A percentile compares a stretch with the other conserved stretches of the same genome.
These are phyloP conservation scores for Diophrys appendiculata DNA, from an alignment of 73 alveolate genomes.

Conservation along the genomic window DNA sequence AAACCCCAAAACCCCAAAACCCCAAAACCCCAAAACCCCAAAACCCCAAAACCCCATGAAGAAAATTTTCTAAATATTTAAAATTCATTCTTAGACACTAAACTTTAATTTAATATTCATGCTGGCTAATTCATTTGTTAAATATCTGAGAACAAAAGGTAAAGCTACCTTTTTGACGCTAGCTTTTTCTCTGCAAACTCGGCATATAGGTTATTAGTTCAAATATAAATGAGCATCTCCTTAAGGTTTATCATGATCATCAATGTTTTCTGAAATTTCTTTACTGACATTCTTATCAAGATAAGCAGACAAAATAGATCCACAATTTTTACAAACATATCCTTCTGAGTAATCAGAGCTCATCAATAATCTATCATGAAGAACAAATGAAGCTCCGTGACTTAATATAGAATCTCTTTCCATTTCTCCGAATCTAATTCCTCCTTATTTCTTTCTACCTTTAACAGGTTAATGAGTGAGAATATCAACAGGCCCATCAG, in stretches of 20 bases:
- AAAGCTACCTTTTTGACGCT: conserved; percentile 90
- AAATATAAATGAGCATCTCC: conserved; percentile 36
- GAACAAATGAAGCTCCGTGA: conserved; percentile 97
- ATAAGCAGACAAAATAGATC: conserved; percentile 79
- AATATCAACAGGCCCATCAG: conserved; percentile 97
- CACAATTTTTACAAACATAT: conserved; percentile 90
- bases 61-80: conserved; percentile 1
- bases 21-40: no score
- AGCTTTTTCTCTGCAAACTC: conserved; percentile 79
- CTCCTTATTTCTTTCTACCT: conserved; percentile 99
- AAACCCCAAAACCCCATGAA: conserved; percentile 37
- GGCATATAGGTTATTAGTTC: conserved; percentile 81
- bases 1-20: no score
- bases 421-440: conserved; percentile 99
- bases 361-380: conserved; percentile 96
- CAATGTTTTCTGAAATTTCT: no score
- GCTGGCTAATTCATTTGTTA: conserved; percentile 97
- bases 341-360: conserved; percentile 98
- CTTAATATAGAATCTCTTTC: conserved; percentile 99
- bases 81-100: conserved; percentile 53
- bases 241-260: no score
- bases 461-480: conserved; percentile 97
- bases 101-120: conserved; percentile 93
- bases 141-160: conserved; percentile 95
- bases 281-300: no score